Evolutionary conservation across 2,329 filamentous ascomycete species (phyloP), one percentile per base, ranked within the genome.

Genomic region (Stagonosporopsis chrysanthemi): DNA sequence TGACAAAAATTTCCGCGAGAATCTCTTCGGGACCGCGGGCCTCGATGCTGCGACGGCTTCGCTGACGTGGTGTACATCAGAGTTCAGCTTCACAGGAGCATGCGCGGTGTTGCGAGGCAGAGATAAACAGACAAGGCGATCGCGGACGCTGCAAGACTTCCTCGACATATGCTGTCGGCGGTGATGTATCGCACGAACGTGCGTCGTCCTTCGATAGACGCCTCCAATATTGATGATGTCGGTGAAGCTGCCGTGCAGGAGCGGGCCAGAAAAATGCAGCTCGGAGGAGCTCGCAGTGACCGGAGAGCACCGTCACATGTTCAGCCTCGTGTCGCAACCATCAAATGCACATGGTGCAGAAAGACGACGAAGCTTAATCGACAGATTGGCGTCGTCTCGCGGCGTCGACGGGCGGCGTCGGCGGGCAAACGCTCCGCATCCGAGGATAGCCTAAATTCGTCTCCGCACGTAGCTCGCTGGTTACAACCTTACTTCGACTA

Each of bases 31-130:
- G 19, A 28, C 47, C 15, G 23, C 19, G 1, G 17, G 36, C 28
- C 28, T 38, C 14, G n/a, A 42, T 35, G 31, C 33, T 40, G 45
- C 24, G 19, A 56, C 28, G 12, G 17, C n/a, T 38, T 28, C 29
- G 46, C 53, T 56, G 47, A 56, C 42, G 41, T 51, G 36, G 33
- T 50, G 17, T 40, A 22, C 39, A 35, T 40, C 40, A 41, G 14
- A 41, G 2, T 35, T 46, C 36, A 55, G 40, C 46, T 56, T 45
- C 28, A 41, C 33, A 23, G 28, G 38, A 23, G 38, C 31, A 38
- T 55, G 39, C 19, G 19, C 33, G 35, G 31, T 46, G 46, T 28
- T 41, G 46, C 41, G 23, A 46, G 19, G 26, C 26, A 28, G 28
- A 36, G 35, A 23, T 42, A 49, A 36, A 28, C 29, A n/a, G 26